Evolutionary conservation across 345 rosid species (phyloP), one percentile per base, ranked within the genome.

Genomic region (Cardamine resedifolia): DNA sequence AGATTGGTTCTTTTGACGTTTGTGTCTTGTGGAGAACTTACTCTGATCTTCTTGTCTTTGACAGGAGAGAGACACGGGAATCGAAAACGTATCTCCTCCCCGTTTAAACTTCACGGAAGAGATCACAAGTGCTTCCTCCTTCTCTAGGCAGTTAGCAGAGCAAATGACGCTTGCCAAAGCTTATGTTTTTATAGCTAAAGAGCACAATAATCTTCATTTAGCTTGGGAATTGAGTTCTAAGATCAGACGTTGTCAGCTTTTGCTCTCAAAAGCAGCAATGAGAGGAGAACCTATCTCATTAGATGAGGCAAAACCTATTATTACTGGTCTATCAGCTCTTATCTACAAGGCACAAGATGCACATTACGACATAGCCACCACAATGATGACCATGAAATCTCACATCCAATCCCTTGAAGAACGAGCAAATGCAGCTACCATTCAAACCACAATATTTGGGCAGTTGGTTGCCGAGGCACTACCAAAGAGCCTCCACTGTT

Each of bases 101-200:
- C 68, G 49, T 59, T 76, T 88, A 64, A 91, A 94, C 82, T 81
- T 88, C 53, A 86, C 96, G 0, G 85, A 90, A 75, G 98, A 92
- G 79, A 56, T 86, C 57, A 66, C 83, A 71, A 91, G 90, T 80
- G 94, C 85, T 7, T 81, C 84, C 70, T 96, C 99, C 12, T 87
- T 83, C 78, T 80, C 97, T 30, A 67, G 97, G 76, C 97, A 92
- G 80, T 77, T 96, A 76, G 85, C 89, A 11, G 99, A 87, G 79
- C 99, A 96, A 79, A 87, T 92, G 89, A 86, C 83, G 64, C 95
- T 96, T 64, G 99, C 96, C 70, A 94, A 94, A 79, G 98, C 98
- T 31, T 94, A 91, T 81, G 90, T 95, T 52, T 77, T 95, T 62
- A 88, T 95, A 59, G 99, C 97, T 39, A 96, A 96, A 80, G 98